Evolutionary conservation across 257 asterid genomes (phyloP), one percentile per base, ranked within the genome.

Genomic region (Hygrophila difformis): DNA sequence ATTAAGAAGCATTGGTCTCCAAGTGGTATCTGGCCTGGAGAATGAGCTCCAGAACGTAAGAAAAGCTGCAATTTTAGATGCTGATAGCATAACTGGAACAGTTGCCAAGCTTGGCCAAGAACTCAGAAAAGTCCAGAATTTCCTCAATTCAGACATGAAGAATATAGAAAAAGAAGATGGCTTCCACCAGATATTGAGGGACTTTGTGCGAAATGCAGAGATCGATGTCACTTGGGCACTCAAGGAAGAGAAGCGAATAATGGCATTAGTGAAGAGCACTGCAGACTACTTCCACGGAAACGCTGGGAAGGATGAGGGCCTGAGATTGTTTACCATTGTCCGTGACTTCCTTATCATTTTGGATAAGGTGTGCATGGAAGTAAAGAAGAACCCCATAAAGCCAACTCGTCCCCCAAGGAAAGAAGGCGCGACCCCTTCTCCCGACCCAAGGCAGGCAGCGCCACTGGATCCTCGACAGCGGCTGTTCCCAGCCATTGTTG

Each of bases 281-380:
- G 79, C 78, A 0, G 87, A 77, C 53, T 81, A 77, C 66, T 81
- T 81, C 51, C 87, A 81, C 50, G 93, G 93, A 12, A 68, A 63
- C 26, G 55, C 84, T 1, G 77, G 76, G 46, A 77, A 68, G 59
- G 84, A 77, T 1, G 87, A 77, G 44, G 93, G 84, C 0, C 51
- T 81, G 48, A 40, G 81, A 50, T 50, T 81, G 6, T 81, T 77
- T 39, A 60, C 66, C 9, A 58, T 77, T 3, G 87, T 81, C 0
- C 52, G 87, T 6, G 87, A 81, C 59, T 81, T 81, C 49, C 79
- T 81, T 21, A 15, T 67, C 18, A 72, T 69, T 46, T 61, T 81
- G 49, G 87, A 77, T 56, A 72, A 73, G n/a, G 87, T 74, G 1
- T 81, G 93, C 65, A 66, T 65, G 47, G 84, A 81, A 55, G 69